These are phyloP conservation scores for Begonia fuchsioides DNA, from an alignment of 306 rosid genomes.

Conservation along the genomic window DNA sequence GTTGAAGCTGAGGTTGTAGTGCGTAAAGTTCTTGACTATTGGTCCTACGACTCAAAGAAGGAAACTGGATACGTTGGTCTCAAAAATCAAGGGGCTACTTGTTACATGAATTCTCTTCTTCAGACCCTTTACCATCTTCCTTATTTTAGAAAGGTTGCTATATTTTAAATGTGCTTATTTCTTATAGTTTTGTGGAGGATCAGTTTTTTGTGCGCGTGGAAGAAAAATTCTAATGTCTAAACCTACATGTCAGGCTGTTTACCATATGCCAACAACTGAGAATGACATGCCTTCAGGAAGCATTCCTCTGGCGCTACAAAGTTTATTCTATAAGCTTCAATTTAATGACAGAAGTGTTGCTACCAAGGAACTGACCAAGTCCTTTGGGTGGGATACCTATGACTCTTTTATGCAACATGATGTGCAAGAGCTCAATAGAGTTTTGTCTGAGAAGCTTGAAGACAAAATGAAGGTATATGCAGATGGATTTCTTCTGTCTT, in stretches of 20 bases:
- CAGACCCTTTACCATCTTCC: constrained; percentile 90
- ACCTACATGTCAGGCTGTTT: constrained; percentile 58
- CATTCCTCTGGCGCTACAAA: constrained; percentile 86
- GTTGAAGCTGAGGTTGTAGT: constrained; percentile 85
- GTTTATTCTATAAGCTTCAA: constrained; percentile 90
- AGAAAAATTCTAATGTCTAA: constrained; percentile 11
- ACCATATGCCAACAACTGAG: constrained; percentile 95
- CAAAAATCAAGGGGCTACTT: constrained; percentile 95
- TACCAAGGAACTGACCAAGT: constrained; percentile 82
- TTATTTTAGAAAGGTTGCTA: constrained; percentile 71
- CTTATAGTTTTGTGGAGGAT: no score
- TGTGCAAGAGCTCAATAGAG: constrained; percentile 94
- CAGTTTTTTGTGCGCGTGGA: not conserved
- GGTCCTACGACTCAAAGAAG: constrained; percentile 85
- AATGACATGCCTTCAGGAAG: constrained; percentile 92
- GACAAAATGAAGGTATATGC: constrained; percentile 85
- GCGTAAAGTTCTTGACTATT: constrained; percentile 67
- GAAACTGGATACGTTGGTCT: constrained; percentile 94
- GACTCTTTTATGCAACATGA: constrained; percentile 97
- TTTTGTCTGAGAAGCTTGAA: constrained; percentile 90
- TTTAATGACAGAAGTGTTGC: constrained; percentile 77
- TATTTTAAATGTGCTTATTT: constrained; percentile 2
- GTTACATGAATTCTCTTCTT: constrained; percentile 96
- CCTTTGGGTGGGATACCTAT: constrained; percentile 92
- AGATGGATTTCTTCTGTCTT: constrained; percentile 4